Percentiles rank a stretch among this genome's conserved stretches.
phyloP scores from a whole-genome alignment of 2,329 filamentous ascomycete species.

The Penicillium sp. region DNA sequence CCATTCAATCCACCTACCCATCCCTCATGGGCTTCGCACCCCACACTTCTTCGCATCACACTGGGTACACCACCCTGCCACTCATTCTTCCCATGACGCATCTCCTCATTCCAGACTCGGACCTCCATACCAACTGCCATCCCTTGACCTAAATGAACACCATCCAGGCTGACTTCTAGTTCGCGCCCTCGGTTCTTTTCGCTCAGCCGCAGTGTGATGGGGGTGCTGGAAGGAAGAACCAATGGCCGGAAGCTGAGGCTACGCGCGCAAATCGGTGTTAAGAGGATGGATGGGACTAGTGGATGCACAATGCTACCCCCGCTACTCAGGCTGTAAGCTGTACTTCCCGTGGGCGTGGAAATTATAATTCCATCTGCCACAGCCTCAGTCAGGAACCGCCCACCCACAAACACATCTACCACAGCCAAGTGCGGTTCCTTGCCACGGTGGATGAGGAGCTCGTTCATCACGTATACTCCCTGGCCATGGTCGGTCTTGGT shows the following conservation, averaged over 20 bases:
- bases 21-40: constrained; percentile 68
- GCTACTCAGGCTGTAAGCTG: constrained; percentile 89
- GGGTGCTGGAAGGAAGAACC: constrained; percentile 81
- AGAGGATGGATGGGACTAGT: constrained; percentile 78
- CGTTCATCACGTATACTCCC: constrained; percentile 77
- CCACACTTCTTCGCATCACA: constrained; percentile 66
- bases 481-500: constrained; percentile 33
- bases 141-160: constrained; percentile 62
- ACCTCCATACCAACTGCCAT: constrained; percentile 78
- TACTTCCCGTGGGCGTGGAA: constrained; percentile 89
- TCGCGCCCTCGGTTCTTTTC: constrained; percentile 74
- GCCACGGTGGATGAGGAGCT: constrained; percentile 89
- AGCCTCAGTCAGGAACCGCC: constrained; percentile 85
- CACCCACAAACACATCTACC: constrained; percentile 86
- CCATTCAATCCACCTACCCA: constrained; percentile 96
- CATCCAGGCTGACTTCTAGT: constrained; percentile 76
- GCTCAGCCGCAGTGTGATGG: constrained; percentile 77
- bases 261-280: constrained; percentile 92
- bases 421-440: constrained; percentile 85
- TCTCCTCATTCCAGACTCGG: constrained; percentile 80
- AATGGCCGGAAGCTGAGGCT: constrained; percentile 89
- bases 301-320: constrained; percentile 95
- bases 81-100: constrained; percentile 53
- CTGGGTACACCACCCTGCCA: constrained; percentile 84
- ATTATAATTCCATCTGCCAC: constrained; percentile 95